Conservation (phyloP, 352 stramenopile genomes). For the Peronospora tabacina region DNA sequence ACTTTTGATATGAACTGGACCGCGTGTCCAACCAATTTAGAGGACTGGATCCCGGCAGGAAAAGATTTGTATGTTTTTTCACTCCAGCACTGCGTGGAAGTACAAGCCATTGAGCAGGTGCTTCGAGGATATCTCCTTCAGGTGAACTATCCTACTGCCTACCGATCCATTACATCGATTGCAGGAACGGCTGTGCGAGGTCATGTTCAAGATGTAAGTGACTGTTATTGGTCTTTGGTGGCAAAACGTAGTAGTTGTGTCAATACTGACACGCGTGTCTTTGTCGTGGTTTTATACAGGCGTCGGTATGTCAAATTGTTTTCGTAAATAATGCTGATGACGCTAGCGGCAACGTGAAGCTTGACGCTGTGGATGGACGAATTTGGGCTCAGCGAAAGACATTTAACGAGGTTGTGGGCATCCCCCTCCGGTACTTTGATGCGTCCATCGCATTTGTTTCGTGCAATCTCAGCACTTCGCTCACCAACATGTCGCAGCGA, state of each 20-base stretch:
- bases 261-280: slow-evolving; percentile 9
- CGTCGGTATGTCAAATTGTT: slow-evolving; percentile 71
- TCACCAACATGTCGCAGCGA: slow-evolving; percentile 25
- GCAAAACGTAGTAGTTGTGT: not conserved
- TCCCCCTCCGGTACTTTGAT: slow-evolving; percentile 78
- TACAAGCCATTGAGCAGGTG: slow-evolving; percentile 54
- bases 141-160: slow-evolving; percentile 74
- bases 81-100: slow-evolving; percentile 61
- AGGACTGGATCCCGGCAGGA: slow-evolving; percentile 61
- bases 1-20: slow-evolving; percentile 80
- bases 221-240: not conserved
- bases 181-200: slow-evolving; percentile 51
- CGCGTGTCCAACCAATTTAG: slow-evolving; percentile 51
- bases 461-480: slow-evolving; percentile 57
- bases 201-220: slow-evolving; percentile 57
- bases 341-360: slow-evolving; percentile 68
- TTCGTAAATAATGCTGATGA: slow-evolving; percentile 84
- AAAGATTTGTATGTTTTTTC: slow-evolving; percentile 84
- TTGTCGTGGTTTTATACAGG: slow-evolving; percentile 24
- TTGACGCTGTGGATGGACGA: slow-evolving; percentile 54
- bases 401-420: slow-evolving; percentile 70
- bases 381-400: slow-evolving; percentile 71
- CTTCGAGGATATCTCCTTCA: slow-evolving; percentile 65
- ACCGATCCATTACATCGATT: slow-evolving; percentile 74
- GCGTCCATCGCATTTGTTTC: slow-evolving; percentile 80